These are phyloP conservation scores for Penicillium sumatraense DNA, from an alignment of 2,329 filamentous ascomycete genomes.

Conservation along the genomic window DNA sequence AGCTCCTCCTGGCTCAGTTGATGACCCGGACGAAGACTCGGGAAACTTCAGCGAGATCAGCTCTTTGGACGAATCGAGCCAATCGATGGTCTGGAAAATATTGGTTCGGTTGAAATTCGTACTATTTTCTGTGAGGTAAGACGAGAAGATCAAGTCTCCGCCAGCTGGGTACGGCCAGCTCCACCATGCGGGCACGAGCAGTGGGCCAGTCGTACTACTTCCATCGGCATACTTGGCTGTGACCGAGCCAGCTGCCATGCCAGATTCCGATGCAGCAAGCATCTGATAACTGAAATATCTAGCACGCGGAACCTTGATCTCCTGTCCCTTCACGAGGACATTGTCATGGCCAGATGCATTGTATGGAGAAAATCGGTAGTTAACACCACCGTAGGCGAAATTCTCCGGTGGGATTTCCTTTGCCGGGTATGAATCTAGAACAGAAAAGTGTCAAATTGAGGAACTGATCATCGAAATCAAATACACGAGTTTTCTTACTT, in stretches of 20 bases:
- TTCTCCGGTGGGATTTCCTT: conserved; percentile 38
- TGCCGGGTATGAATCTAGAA: conserved; percentile 41
- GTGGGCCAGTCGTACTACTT: conserved; percentile 34
- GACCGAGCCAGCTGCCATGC: conserved; percentile 43
- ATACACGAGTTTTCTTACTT: conserved; percentile 18
- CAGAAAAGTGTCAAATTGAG: neutral
- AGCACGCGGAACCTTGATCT: conserved; percentile 33
- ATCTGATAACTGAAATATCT: conserved; percentile 46
- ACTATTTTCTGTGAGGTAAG: conserved; percentile 40
- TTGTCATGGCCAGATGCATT: conserved; percentile 43
- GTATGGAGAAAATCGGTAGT: conserved; percentile 44
- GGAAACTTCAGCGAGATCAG: conserved; percentile 41
- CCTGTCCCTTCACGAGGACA: conserved; percentile 42
- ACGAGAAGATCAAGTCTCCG: conserved; percentile 46
- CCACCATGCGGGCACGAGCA: conserved; percentile 45
- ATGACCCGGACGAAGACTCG: conserved; percentile 39
- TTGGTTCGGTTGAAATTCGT: conserved; percentile 46
- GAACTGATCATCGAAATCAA: neutral
- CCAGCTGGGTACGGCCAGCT: conserved; percentile 48
- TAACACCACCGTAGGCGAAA: conserved; percentile 43
- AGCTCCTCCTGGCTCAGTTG: conserved; percentile 24
- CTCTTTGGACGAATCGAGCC: conserved; percentile 46
- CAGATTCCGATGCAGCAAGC: conserved; percentile 46
- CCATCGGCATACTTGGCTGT: conserved; percentile 45
- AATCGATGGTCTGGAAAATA: conserved; percentile 46